Evolutionary conservation across 2,329 filamentous ascomycete genomes (phyloP), one percentile per base, ranked within the genome.

Genomic region (Aureobasidium sp.): DNA sequence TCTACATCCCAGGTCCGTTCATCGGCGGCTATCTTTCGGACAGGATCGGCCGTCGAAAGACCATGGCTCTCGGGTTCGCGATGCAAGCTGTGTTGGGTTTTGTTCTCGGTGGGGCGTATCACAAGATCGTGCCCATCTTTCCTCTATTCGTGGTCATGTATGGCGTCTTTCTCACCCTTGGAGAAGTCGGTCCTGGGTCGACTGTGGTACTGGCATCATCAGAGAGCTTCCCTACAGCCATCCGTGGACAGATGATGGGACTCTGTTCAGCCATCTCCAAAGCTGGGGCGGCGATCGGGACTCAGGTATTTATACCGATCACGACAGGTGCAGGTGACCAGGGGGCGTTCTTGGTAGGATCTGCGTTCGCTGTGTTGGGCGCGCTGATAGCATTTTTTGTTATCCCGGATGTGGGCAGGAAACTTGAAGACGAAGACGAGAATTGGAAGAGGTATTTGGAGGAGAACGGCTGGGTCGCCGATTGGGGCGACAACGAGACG

Each of bases 161-260:
- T 72, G 93, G 87, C 16, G 84, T 95, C 67, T 95, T 95, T 79
- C 81, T 93, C 2, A 88, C 90, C 0, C 84, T 94, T 1, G 93
- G 93, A 58, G 93, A 95, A 78, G 80, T 96, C 36, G 94, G 94
- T 0, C 93, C 94, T 0, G 71, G 71, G 6, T 69, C 70, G 25
- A 74, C 72, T 11, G 96, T 97, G 70, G 94, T 94, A 2, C 84
- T 97, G 0, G 79, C 95, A 42, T 93, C 94, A 0, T 91, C 92
- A 47, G 97, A 97, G 82, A 94, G 92, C 4, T 94, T 91, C 71
- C 93, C 94, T 0, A 97, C 94, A 6, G 91, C 92, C n/a, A 91
- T 97, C 20, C 67, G 94, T 45, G 94, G 94, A 4, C 89, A 92
- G 74, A 89, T 88, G 77, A 89, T 89, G 73, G 87, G 91, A 5